These are phyloP conservation scores for Hortaea werneckii DNA, from an alignment of 2,329 filamentous ascomycete genomes.

Conservation along the genomic window DNA sequence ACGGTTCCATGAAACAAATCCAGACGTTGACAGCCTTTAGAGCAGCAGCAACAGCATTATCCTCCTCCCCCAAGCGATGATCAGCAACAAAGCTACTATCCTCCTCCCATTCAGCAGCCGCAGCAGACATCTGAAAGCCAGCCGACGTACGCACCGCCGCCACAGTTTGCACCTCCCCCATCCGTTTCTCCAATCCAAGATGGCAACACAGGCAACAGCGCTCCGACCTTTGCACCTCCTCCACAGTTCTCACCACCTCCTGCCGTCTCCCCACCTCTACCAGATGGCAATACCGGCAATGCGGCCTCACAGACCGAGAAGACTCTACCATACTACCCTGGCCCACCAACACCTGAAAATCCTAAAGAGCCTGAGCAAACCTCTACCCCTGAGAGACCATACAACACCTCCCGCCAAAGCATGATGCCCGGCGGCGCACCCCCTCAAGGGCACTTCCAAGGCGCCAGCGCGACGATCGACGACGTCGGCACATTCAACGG, in stretches of 20 bases:
- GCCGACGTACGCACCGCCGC: slow-evolving; percentile 8
- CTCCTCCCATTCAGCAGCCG: slow-evolving; percentile 17
- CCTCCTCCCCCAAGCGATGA: slow-evolving; percentile 9
- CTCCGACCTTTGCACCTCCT: slow-evolving; percentile 15
- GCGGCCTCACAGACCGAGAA: slow-evolving; percentile 15
- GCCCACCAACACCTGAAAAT: slow-evolving; percentile 26
- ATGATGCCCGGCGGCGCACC: slow-evolving; percentile 31
- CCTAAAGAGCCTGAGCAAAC: slow-evolving; percentile 19
- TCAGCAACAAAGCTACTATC: slow-evolving; percentile 14
- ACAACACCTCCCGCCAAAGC: slow-evolving; percentile 21
- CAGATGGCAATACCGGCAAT: slow-evolving; percentile 18
- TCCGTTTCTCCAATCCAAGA: slow-evolving; percentile 4
- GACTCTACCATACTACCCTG: slow-evolving; percentile 26
- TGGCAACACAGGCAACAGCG: slow-evolving; percentile 8
- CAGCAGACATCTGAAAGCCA: slow-evolving; percentile 5
- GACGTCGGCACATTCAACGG: slow-evolving; percentile 97
- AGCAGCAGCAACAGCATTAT: slow-evolving; percentile 14
- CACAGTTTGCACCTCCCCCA: slow-evolving; percentile 22
- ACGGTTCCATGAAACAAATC: background rate
- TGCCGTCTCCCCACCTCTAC: slow-evolving; percentile 22
- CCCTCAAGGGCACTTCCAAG: slow-evolving; percentile 49
- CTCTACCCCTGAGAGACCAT: slow-evolving; percentile 10
- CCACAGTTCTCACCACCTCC: slow-evolving; percentile 28
- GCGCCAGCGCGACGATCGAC: slow-evolving; percentile 53
- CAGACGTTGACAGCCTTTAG: slow-evolving; percentile 6